Evolutionary conservation across 140 eudicot species (phyloP).

Genomic region (Anethum foeniculum): DNA sequence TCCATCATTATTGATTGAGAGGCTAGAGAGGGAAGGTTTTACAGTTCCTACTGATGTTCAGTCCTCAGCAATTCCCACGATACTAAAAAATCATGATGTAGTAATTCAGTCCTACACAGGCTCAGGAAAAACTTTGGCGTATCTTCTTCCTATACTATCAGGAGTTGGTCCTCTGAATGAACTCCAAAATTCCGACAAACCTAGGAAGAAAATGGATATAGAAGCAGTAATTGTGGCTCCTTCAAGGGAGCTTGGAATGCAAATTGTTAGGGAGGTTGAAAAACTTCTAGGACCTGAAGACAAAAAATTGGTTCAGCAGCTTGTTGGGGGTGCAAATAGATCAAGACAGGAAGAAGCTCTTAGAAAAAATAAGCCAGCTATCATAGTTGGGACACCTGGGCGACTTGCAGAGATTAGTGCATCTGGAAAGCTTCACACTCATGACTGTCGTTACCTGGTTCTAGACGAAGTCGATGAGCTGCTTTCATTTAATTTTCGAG

Average conservation of each 20-base stretch:
- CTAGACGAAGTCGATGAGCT: slow-evolving; percentile 86
- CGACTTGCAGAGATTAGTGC: slow-evolving; percentile 89
- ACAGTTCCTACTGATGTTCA: slow-evolving; percentile 80
- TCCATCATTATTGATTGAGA: slow-evolving; percentile 60
- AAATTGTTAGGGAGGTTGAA: slow-evolving; percentile 85
- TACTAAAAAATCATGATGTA: slow-evolving; percentile 68
- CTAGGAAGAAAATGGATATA: slow-evolving; percentile 37
- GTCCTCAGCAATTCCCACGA: slow-evolving; percentile 84
- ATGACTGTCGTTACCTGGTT: slow-evolving; percentile 57
- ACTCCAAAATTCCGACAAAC: slow-evolving; percentile 19
- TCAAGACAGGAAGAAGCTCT: slow-evolving; percentile 88
- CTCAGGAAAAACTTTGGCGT: slow-evolving; percentile 87
- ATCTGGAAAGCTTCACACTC: slow-evolving; percentile 85
- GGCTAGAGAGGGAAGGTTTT: slow-evolving; percentile 70
- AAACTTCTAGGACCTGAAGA: slow-evolving; percentile 72
- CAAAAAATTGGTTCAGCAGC: slow-evolving; percentile 79
- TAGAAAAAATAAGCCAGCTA: slow-evolving; percentile 73
- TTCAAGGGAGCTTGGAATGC: slow-evolving; percentile 94
- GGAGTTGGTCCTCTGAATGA: slow-evolving; percentile 55
- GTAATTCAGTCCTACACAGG: slow-evolving; percentile 96
- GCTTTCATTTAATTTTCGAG: slow-evolving; percentile 72
- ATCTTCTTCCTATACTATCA: slow-evolving; percentile 89
- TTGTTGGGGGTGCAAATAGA: slow-evolving; percentile 87
- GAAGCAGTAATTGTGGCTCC: slow-evolving; percentile 97
- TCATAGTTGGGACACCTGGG: slow-evolving; percentile 91